These are phyloP conservation scores for Fusarium decemcellulare DNA, from an alignment of 2,329 filamentous ascomycete species.

Conservation along the genomic window DNA sequence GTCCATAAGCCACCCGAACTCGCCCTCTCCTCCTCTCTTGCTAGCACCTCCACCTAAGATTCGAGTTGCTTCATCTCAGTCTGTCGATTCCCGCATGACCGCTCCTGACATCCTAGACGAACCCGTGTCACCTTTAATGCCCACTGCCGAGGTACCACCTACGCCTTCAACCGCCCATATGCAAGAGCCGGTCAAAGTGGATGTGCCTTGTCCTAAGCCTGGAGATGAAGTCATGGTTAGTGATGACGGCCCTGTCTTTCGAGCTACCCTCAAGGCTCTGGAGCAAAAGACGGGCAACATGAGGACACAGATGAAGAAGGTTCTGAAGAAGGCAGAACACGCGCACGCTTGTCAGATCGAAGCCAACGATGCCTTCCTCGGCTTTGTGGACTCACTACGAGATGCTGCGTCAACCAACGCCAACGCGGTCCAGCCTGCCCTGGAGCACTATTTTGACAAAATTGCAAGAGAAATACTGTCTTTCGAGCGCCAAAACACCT, in stretches of 20 bases:
- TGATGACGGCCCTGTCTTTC: slow-evolving; percentile 95
- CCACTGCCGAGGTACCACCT: slow-evolving; percentile 54
- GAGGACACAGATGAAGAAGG: slow-evolving; percentile 94
- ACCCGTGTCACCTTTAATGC: slow-evolving; percentile 66
- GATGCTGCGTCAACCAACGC: slow-evolving; percentile 93
- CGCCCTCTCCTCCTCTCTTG: slow-evolving; percentile 81
- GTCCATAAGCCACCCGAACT: slow-evolving; percentile 70
- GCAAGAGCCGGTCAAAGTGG: slow-evolving; percentile 79
- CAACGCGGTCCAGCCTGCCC: slow-evolving; percentile 95
- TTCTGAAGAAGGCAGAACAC: slow-evolving; percentile 93
- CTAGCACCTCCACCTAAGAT: slow-evolving; percentile 81
- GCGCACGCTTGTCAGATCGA: slow-evolving; percentile 84
- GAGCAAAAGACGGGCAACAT: slow-evolving; percentile 98
- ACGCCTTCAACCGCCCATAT: slow-evolving; percentile 43
- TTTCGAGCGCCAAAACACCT: slow-evolving; percentile 88
- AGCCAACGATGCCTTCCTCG: slow-evolving; percentile 87
- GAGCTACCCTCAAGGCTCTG: slow-evolving; percentile 95
- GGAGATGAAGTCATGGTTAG: slow-evolving; percentile 87
- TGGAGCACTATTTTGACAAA: slow-evolving; percentile 98
- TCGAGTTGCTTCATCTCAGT: slow-evolving; percentile 88
- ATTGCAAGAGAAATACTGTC: slow-evolving; percentile 90
- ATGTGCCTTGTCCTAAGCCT: slow-evolving; percentile 88
- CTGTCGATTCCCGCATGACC: slow-evolving; percentile 86
- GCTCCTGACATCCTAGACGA: slow-evolving; percentile 75
- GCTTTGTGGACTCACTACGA: slow-evolving; percentile 87